Base-by-base conservation (phyloP, 106 monocot genomes). In the Dioscorea alata region DNA sequence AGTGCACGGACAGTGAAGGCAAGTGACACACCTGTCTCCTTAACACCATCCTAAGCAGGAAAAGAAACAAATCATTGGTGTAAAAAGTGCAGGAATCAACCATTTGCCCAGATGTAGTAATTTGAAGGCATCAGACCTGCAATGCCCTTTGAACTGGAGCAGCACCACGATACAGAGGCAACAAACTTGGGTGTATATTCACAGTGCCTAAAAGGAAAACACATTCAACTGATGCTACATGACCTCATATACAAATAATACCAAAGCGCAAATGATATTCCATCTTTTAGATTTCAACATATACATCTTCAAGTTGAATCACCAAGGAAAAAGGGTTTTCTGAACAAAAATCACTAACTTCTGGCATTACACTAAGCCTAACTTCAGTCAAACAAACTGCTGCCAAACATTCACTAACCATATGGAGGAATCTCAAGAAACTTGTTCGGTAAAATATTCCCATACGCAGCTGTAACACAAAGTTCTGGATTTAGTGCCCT, bases 71-170 rank as follows among this genome's bases (percentile, higher is more conserved):
- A 13, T 64, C 16, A 67, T 17, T 9, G 8, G 16, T 33, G 22
- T 24, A 18, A 35, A 56, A 9, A 63, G 32, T 53, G 25, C 4
- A n/a, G 19, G 22, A 68, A 33, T 33, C 23, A 34, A 48, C 32
- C 51, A 50, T 33, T 8, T 24, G 19, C 33, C 32, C 42, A 42
- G 4, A 42, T 42, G 42, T 42, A 42, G 6, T 42, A 42, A 42
- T 42, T 0, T 33, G 9, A 64, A 49, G 21, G 4, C 17, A 48
- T 66, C 25, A 69, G 73, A 97, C 96, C 96, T 92, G 87, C 60
- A 99, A 70, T 67, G 97, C 97, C 81, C 97, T 92, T 81, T 92
- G 97, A 64, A 99, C 92, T 64, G 92, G 97, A 64, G 97, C 92
- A 73, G 97, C 92, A 65, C 97, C 97, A 49, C 97, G 89, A 76